Evolutionary conservation across 441 rosid species (phyloP), one percentile per base, ranked within the genome.

Genomic region (Erodium moschatum): DNA sequence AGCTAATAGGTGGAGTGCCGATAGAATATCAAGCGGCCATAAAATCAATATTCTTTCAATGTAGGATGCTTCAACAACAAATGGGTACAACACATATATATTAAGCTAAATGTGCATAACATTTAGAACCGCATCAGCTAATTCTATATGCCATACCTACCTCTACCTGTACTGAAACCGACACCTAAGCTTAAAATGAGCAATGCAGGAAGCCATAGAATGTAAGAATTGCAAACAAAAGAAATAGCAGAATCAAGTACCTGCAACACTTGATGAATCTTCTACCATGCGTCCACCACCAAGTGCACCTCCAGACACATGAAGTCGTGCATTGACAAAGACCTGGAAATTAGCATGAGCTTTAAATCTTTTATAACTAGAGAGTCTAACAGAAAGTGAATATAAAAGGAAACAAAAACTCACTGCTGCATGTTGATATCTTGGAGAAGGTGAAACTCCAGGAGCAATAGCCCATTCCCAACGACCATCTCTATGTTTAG

Each of bases 401-500:
- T 35, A 13, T 2, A 9, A 70, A 60, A 67, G 73, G 70, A 64
- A 72, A 70, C 21, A 3, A 80, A 81, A 80, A 77, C 92, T 69
- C 78, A 94, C 98, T 31, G 97, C 97, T 77, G 98, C 98, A 83
- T 94, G 98, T 80, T 94, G 98, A 79, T 94, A 94, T 94, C 98
- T 89, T 73, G 97, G 80, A 67, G 98, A 94, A 63, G 98, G 98
- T 10, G 98, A 91, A 50, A 94, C 97, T 70, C 97, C 97, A 69
- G 98, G 98, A 79, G 97, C 98, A 77, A 94, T 94, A 69, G 97
- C 97, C 98, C 98, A 94, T 83, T 94, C 98, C 98, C 98, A 94
- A 67, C 98, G 98, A 64, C 98, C 98, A 81, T 94, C 98, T 78
- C 97, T 89, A 72, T 94, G 98, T 78, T 91, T 94, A 18, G 98